Conservation (phyloP, 2,329 filamentous ascomycete species). For the Ceratocystiopsis brevicomis region DNA sequence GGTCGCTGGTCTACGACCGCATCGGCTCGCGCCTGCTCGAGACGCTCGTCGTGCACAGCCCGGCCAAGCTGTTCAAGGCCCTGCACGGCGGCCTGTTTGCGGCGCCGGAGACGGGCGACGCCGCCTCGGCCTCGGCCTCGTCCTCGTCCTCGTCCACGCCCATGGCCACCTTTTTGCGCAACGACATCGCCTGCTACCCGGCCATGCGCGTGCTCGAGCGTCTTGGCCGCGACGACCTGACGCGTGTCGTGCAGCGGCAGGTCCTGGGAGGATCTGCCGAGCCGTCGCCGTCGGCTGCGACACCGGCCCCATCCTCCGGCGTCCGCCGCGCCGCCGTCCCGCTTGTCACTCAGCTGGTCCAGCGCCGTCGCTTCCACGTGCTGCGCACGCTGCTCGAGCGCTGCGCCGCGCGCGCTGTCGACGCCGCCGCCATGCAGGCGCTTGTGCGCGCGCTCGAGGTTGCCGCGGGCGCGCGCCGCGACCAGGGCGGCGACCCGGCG, state of each 20-base stretch:
- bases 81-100: constrained; percentile 67
- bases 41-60: constrained; percentile 60
- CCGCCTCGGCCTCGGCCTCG: neutral
- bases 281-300: too few species aligned
- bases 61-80: constrained; percentile 79
- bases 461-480: constrained; percentile 11
- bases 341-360: constrained; percentile 50
- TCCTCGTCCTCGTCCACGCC: neutral
- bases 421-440: constrained; percentile 24
- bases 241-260: constrained; percentile 49
- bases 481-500: constrained; percentile 19
- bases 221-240: constrained; percentile 69
- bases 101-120: constrained; percentile 28
- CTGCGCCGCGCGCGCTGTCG: constrained; percentile 44
- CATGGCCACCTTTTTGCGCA: constrained; percentile 64
- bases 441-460: constrained; percentile 29
- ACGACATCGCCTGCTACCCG: constrained; percentile 79
- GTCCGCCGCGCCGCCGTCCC: constrained; percentile 32
- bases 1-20: constrained; percentile 71
- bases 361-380: constrained; percentile 58
- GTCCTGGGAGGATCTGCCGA: constrained; percentile 34
- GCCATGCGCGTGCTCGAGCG: constrained; percentile 68
- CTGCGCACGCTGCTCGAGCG: constrained; percentile 70
- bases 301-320: constrained; percentile 57
- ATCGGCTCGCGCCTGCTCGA: constrained; percentile 83